These are phyloP conservation scores for Striga hermonthica DNA, from an alignment of 305 asterid genomes.

Conservation along the genomic window DNA sequence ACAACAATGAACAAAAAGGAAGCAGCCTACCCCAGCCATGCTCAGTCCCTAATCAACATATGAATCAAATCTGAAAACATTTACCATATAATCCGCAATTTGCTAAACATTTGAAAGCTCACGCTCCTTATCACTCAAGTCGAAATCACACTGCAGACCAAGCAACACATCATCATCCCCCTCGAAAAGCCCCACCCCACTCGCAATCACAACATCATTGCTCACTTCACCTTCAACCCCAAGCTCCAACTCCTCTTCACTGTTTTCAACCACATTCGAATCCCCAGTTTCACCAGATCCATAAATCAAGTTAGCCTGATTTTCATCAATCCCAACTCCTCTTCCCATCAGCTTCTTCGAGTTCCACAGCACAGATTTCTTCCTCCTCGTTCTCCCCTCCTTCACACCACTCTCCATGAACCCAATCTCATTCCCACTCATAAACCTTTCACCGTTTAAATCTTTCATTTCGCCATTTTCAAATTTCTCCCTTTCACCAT, in stretches of 20 bases:
- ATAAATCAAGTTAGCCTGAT: conserved; percentile 12
- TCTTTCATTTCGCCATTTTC: conserved; percentile 1
- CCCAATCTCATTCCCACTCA: conserved; percentile 8
- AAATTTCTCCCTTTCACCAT: conserved; percentile 10
- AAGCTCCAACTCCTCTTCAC: background rate
- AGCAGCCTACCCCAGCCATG: conserved; percentile 10
- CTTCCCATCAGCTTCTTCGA: conserved; percentile 49
- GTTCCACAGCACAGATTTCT: conserved; percentile 38
- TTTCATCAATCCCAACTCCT: conserved; percentile 35
- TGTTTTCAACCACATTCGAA: conserved; percentile 20
- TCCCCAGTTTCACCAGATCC: conserved; percentile 29
- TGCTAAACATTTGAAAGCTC: conserved; percentile 25
- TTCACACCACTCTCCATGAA: conserved; percentile 9
- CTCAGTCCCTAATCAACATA: conserved; percentile 20
- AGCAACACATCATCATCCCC: conserved; percentile 45
- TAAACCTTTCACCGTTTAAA: conserved; percentile 1
- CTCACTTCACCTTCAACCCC: conserved; percentile 1
- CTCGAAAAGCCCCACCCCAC: conserved; percentile 33
- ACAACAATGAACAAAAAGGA: conserved; percentile 10
- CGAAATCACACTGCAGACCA: conserved; percentile 25
- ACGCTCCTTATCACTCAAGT: conserved; percentile 25
- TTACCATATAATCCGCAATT: background rate
- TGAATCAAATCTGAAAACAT: conserved; percentile 5
- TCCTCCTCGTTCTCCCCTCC: conserved; percentile 34
- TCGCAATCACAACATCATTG: conserved; percentile 20